Evolutionary conservation across 495 filamentous ascomycete species (phyloP), one percentile per base, ranked within the genome.

Genomic region (Terfezia claveryi): DNA sequence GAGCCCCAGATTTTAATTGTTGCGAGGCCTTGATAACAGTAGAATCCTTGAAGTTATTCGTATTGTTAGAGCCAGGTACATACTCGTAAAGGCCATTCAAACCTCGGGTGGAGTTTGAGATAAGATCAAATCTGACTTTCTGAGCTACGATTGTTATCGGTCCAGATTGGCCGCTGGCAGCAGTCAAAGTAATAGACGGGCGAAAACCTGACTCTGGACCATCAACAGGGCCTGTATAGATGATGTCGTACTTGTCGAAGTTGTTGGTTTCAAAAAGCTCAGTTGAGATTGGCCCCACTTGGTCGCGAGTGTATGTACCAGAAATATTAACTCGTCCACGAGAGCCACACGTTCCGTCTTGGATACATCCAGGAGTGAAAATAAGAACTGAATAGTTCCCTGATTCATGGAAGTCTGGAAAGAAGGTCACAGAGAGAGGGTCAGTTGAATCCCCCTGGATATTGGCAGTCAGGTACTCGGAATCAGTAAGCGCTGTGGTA

Each of bases 71-170:
- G 27, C 70, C 74, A 0, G 87, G 86, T 56, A 89, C 74, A 65
- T 81, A 95, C 57, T 99, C 91, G 66, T 85, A 99, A 3, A 99
- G 68, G 11, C 87, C 87, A 64, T 95, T 95, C 55, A 99, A 66
- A 23, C 80, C 81, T n/a, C 12, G 23, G 36, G 54, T 61, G 38
- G 77, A 79, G 36, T 80, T 79, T 37, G 74, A 74, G 36, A 82
- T 72, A 27, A 87, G 69, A 32, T 78, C 75, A 66, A 96, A 94
- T 17, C 79, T 76, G 17, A 96, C 79, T 49, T 80, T 75, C 57
- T 91, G 87, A 8, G 91, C 91, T 7, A 96, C 89, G 63, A 87
- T 73, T 12, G 50, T 20, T 52, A 80, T 75, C 2, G 70, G 70
- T 32, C 69, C 59, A n/a, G 65, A 59, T 63, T 93, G 85, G 27